phyloP scores from a whole-genome alignment of 768 basidiomycete species.

The Termitomyces titanicus region DNA sequence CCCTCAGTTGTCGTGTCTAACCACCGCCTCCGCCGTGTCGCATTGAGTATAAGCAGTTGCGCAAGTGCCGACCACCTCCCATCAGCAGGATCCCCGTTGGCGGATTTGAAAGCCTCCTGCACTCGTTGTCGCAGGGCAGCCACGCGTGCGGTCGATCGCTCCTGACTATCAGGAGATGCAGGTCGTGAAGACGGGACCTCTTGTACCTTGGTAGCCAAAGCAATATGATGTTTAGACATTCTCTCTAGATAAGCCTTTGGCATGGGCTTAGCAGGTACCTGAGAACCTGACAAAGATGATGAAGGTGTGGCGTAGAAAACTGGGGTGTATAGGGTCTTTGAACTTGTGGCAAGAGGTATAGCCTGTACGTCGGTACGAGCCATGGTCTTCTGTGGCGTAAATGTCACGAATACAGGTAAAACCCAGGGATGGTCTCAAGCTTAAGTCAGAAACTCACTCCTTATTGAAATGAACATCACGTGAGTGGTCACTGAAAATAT shows the following conservation, averaged over 20 bases:
- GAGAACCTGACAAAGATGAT: constrained; percentile 6
- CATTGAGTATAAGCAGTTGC: constrained; percentile 35
- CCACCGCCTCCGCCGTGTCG: constrained; percentile 35
- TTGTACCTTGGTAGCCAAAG: constrained; percentile 23
- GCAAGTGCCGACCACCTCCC: constrained; percentile 46
- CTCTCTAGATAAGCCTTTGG: constrained; percentile 17
- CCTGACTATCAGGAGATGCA: constrained; percentile 11
- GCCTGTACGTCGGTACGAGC: not conserved
- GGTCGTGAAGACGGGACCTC: constrained; percentile 23
- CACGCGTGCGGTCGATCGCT: constrained; percentile 17
- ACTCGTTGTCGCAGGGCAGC: constrained; percentile 30
- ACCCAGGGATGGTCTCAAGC: too few relatives aligned
- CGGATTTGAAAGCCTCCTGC: constrained; percentile 27
- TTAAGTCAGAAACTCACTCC: too few relatives aligned
- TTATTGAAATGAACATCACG: not conserved
- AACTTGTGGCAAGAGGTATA: constrained; percentile 2
- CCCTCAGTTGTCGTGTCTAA: constrained; percentile 21
- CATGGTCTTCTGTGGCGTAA: constrained; percentile 5
- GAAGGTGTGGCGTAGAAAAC: constrained; percentile 13
- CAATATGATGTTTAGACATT: constrained; percentile 21
- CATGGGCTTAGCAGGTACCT: not conserved
- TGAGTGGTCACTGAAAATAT: not conserved
- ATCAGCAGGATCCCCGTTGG: constrained; percentile 35
- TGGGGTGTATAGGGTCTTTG: constrained; percentile 17
- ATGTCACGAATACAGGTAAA: not conserved